Conservation (phyloP, 2,329 filamentous ascomycete genomes). For the Myriosclerotinia duriaeana region DNA sequence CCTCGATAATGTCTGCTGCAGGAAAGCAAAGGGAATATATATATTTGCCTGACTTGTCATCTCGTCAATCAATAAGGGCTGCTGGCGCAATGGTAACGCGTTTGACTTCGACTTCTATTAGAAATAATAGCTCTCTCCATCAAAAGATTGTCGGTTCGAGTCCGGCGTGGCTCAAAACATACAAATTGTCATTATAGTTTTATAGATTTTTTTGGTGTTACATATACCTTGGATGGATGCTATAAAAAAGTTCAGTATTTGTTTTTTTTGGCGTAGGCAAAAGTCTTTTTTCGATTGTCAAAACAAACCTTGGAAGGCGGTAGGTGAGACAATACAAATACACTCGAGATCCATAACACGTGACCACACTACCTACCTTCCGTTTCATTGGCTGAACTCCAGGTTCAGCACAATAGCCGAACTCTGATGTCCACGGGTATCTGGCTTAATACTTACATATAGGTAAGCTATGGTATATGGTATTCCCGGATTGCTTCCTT, state of each 20-base stretch:
- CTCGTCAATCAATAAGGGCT: not conserved
- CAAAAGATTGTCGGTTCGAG: conserved; percentile 9
- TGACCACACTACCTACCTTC: no score
- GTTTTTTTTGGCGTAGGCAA: no score
- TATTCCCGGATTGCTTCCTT: not conserved
- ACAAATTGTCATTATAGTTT: not conserved
- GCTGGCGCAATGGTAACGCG: conserved; percentile 13
- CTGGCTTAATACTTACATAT: not conserved
- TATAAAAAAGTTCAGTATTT: not conserved
- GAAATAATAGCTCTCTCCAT: not conserved
- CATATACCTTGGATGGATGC: not conserved
- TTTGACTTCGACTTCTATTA: conserved; percentile 5
- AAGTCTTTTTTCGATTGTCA: not conserved
- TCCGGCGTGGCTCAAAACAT: not conserved
- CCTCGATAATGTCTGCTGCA: not conserved
- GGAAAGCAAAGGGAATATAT: not conserved
- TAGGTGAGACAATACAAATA: no score
- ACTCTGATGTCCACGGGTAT: not conserved
- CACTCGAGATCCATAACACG: no score
- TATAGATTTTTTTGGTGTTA: not conserved
- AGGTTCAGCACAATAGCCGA: not conserved
- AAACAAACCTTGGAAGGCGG: no score
- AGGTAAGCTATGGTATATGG: not conserved
- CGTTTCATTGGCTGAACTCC: not conserved
- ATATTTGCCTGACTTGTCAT: no score